Base-by-base conservation (phyloP, 495 filamentous ascomycete species). In the Talaromyces trachyspermus region DNA sequence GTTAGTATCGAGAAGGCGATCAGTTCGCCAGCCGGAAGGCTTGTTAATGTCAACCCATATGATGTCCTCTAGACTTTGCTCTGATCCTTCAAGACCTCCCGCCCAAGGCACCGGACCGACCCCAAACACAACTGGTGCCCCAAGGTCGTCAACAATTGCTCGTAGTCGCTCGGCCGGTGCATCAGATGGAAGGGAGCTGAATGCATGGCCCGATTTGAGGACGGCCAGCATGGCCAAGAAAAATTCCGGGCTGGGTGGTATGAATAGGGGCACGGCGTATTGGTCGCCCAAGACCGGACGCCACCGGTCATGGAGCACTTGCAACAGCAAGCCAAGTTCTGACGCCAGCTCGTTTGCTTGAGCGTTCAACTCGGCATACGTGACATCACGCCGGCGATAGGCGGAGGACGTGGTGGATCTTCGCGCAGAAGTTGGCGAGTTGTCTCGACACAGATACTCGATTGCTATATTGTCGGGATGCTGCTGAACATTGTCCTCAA, bases 131-230 rank as follows among this genome's bases (percentile, higher is more conserved):
- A 43, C 23, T 27, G 40, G 24, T 7, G 40, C 4, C 5, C 40
- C 40, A 43, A 43, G 20, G 3, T 43, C 40, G 23, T 24, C 20
- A 14, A 43, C n/a, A 17, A 43, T 43, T 15, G 20, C 23, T 26
- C 24, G 5, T 4, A 43, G 20, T 14, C 40, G 40, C 20, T 43
- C 40, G 19, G 20, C 40, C 17, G 40, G 40, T 6, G 40, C 40
- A 26, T 43, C 40, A 5, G 24, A 26, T 14, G 40, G 40, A 24
- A 43, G 40, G 11, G 40, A 26, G 14, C 20, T 25, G 14, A 43
- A 43, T 2, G 40, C 40, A 43, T 25, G 24, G n/a, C 40, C 40
- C 4, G 20, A 24, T 43, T 43, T 43, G 40, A 43, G 40, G 20
- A 26, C 20, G 40, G 40, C 40, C 23, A 43, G 20, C 11, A 25